Base-by-base conservation (phyloP, 164 flowering plant species). In the Dillenia turbinata region DNA sequence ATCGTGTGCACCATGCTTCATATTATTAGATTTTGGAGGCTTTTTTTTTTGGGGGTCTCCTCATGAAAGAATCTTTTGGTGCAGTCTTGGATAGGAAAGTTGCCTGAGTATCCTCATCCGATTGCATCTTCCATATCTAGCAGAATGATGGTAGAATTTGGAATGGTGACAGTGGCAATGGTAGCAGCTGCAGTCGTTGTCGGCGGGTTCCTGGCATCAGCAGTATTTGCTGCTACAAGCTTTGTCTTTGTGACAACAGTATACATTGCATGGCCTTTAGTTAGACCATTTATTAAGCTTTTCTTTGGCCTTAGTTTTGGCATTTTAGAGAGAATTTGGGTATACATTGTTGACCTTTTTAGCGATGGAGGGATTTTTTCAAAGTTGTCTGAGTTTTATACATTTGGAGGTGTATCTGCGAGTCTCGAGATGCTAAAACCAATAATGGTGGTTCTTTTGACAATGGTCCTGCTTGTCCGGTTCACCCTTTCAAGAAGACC, bases 71-170 rank as follows among this genome's bases (percentile, higher is more conserved):
- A 33, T 63, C 43, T 61, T 66, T 10, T 72, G 50, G 43, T 81
- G 79, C 90, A 93, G 98, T 81, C 96, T 59, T 87, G 77, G 73
- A 87, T 89, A 43, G 95, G 88, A 53, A 87, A 81, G 61, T 52
- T 81, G 54, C 89, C 87, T 3, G 87, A 85, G 52, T 84, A 81
- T 69, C 98, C 96, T 72, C 80, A 88, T 76, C 94, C 97, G 3
- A 88, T 87, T 56, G 97, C 98, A 56, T 88, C 94, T 70, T 85
- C 89, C 55, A 83, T 93, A 73, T 93, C 97, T 13, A 90, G 96
- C 79, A 87, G 96, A 80, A 67, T 89, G 80, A 74, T 89, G 87
- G 90, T 89, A 54, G 98, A 89, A 78, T 82, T 93, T 61, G 97
- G 85, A 63, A 71, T 84, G 75, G 70, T 88, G 46, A 82, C 94